phyloP scores from a whole-genome alignment of 441 rosid genomes.

The Pelargonium cotyledonis region DNA sequence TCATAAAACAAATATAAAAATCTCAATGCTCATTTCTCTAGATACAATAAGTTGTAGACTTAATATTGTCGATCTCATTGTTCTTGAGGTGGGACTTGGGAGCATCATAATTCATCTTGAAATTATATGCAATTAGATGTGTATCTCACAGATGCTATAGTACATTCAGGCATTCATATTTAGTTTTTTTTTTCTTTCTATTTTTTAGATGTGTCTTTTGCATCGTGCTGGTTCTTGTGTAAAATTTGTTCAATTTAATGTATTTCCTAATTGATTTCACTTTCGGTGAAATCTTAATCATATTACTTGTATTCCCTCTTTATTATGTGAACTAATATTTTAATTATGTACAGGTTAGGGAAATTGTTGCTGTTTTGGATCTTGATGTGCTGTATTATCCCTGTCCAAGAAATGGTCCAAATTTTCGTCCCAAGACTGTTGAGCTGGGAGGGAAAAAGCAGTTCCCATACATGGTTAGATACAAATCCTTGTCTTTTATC shows the following conservation, averaged over 20 bases:
- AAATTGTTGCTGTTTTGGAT: slow-evolving; percentile 80
- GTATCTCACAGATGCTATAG: neutral
- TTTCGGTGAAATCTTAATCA: neutral
- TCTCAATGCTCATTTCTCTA: neutral
- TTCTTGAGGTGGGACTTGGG: neutral
- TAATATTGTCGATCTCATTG: neutral
- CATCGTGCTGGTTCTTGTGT: neutral
- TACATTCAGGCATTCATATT: neutral
- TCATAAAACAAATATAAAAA: neutral
- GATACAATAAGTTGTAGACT: neutral
- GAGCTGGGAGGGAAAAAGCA: slow-evolving; percentile 85
- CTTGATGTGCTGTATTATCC: slow-evolving; percentile 87
- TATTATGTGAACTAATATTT: slow-evolving; percentile 19
- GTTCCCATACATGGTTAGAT: slow-evolving; percentile 87
- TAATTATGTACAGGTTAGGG: slow-evolving; percentile 57
- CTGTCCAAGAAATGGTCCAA: slow-evolving; percentile 84
- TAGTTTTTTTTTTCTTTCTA: too few species aligned
- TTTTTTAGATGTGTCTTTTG: neutral
- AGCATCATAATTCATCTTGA: neutral
- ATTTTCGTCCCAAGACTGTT: slow-evolving; percentile 66
- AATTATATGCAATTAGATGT: slow-evolving; percentile 2
- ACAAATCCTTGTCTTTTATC: slow-evolving; percentile 20
- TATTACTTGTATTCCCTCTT: slow-evolving; percentile 11
- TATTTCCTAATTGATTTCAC: neutral
- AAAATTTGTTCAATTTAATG: neutral